Conservation (phyloP, 2,329 filamentous ascomycete species). For the Arthroderma sp. region DNA sequence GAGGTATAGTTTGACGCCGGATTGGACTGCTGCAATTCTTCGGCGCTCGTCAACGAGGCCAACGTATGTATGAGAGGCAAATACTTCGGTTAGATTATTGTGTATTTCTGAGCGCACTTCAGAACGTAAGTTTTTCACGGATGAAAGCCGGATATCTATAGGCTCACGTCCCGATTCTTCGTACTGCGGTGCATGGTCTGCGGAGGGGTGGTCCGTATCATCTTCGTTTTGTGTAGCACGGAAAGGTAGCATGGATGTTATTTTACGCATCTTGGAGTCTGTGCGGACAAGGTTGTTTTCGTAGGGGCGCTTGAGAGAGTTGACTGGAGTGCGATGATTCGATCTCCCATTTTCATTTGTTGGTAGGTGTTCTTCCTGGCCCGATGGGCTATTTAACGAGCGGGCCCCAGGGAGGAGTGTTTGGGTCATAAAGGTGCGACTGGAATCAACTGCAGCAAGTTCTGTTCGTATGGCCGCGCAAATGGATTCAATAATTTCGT, state of each 20-base stretch:
- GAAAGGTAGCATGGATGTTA: constrained; percentile 84
- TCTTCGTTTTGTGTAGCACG: constrained; percentile 24
- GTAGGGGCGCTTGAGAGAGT: constrained; percentile 43
- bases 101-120: constrained; percentile 73
- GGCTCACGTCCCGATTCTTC: constrained; percentile 56
- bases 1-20: constrained; percentile 80
- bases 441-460: constrained; percentile 79
- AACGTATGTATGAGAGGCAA: constrained; percentile 81
- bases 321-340: constrained; percentile 24
- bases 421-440: constrained; percentile 87
- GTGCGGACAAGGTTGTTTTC: constrained; percentile 86
- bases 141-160: constrained; percentile 61
- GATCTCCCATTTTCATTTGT: constrained; percentile 16
- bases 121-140: constrained; percentile 70
- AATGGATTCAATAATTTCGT: constrained; percentile 81
- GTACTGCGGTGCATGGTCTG: constrained; percentile 50
- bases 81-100: constrained; percentile 70
- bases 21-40: constrained; percentile 82
- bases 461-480: constrained; percentile 67
- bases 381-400: constrained; percentile 18
- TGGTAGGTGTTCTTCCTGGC: constrained; percentile 11
- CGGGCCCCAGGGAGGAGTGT: constrained; percentile 61
- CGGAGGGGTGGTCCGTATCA: constrained; percentile 21
- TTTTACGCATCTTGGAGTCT: constrained; percentile 78
- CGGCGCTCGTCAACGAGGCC: constrained; percentile 79